Evolutionary conservation across 2,329 filamentous ascomycete genomes (phyloP).

Genomic region (Monosporascus cannonballus): DNA sequence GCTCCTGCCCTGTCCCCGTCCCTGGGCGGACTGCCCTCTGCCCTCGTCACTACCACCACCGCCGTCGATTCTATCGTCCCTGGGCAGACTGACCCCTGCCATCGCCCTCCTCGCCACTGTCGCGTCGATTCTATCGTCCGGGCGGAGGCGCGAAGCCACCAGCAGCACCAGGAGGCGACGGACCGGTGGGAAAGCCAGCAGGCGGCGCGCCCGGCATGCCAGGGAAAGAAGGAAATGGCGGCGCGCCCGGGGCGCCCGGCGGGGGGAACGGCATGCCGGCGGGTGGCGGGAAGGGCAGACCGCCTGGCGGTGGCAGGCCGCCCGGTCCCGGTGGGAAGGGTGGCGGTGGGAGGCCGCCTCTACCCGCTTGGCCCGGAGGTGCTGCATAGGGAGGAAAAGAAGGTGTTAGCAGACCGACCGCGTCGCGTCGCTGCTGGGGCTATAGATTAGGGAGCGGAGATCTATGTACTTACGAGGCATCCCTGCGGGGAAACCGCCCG

Average conservation of each 20-base stretch:
- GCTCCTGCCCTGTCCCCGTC: background rate
- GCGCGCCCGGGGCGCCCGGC: slow-evolving; percentile 33
- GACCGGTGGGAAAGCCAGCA: slow-evolving; percentile 32
- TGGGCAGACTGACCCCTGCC: background rate
- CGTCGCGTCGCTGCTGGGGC: slow-evolving; percentile 3
- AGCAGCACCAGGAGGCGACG: slow-evolving; percentile 26
- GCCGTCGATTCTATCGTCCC: background rate
- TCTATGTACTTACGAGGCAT: slow-evolving; percentile 47
- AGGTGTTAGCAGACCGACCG: slow-evolving; percentile 6
- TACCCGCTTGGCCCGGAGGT: slow-evolving; percentile 38
- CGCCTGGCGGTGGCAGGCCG: slow-evolving; percentile 38
- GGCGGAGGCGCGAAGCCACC: slow-evolving; percentile 21
- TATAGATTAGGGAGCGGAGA: background rate
- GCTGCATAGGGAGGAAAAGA: slow-evolving; percentile 27
- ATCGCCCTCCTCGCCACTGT: background rate
- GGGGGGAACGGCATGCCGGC: slow-evolving; percentile 27
- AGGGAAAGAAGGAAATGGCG: slow-evolving; percentile 43
- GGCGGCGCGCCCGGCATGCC: slow-evolving; percentile 33
- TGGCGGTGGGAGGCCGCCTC: slow-evolving; percentile 41
- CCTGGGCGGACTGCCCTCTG: background rate
- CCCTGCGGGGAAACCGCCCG: slow-evolving; percentile 42
- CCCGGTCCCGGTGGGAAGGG: slow-evolving; percentile 33
- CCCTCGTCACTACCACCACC: no score
- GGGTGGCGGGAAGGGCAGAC: slow-evolving; percentile 26
- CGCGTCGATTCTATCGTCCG: slow-evolving; percentile 23